Percentiles rank a stretch among this genome's conserved stretches.
Evolutionary conservation across 768 basidiomycete genomes (phyloP).

Genomic region (Leccinum boreale): DNA sequence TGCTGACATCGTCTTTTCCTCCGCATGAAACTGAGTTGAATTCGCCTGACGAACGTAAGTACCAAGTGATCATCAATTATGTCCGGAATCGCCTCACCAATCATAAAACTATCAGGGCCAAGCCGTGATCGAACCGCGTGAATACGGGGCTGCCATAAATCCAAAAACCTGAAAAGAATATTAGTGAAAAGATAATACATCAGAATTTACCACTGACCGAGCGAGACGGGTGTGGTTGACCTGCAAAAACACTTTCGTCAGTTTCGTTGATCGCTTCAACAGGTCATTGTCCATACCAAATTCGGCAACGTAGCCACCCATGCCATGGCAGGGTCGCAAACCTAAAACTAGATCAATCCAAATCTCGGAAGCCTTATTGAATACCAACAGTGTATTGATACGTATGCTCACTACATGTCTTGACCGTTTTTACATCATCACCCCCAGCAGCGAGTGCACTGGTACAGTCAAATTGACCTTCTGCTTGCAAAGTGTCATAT

Average conservation of each 20-base stretch:
- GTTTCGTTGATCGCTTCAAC: background rate
- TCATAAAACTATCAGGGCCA: constrained; percentile 46
- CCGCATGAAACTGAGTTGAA: constrained; percentile 56
- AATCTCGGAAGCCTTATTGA: background rate
- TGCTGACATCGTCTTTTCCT: constrained; percentile 46
- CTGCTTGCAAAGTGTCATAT: constrained; percentile 39
- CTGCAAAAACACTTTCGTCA: constrained; percentile 21
- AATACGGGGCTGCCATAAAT: constrained; percentile 54
- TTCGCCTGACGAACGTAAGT: constrained; percentile 36
- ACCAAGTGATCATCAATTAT: background rate
- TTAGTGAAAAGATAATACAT: background rate
- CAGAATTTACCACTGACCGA: constrained; percentile 30
- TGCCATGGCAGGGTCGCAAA: background rate
- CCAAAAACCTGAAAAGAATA: constrained; percentile 40
- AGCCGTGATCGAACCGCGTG: constrained; percentile 43
- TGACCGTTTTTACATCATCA: constrained; percentile 39
- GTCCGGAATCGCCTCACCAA: constrained; percentile 31
- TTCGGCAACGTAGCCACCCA: background rate
- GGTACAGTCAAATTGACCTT: constrained; percentile 40
- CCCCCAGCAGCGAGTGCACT: constrained; percentile 48
- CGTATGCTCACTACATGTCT: constrained; percentile 50
- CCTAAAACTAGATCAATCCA: background rate
- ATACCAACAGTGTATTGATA: constrained; percentile 49
- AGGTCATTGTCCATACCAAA: background rate
- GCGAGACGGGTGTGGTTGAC: constrained; percentile 53